These are phyloP conservation scores for Pythium pectinolyticum DNA, from an alignment of 352 stramenopile species.

Conservation along the genomic window DNA sequence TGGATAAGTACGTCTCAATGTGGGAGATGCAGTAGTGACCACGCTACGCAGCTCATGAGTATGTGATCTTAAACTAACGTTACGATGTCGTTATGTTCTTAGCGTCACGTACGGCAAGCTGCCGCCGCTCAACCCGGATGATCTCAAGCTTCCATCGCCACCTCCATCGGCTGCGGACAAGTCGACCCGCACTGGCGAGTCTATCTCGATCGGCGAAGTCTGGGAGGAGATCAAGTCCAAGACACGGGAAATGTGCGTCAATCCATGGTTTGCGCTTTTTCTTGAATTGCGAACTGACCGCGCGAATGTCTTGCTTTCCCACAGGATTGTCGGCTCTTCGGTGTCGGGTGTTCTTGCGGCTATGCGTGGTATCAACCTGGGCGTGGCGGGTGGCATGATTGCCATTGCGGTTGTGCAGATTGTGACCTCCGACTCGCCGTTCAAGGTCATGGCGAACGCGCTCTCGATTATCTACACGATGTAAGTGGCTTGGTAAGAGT, in stretches of 20 bases:
- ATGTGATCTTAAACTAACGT: too few relatives aligned
- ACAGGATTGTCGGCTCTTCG: constrained; percentile 77
- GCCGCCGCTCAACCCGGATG: constrained; percentile 80
- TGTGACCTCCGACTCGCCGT: constrained; percentile 60
- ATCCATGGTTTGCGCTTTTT: background rate
- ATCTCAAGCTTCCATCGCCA: constrained; percentile 79
- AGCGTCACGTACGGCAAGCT: constrained; percentile 77
- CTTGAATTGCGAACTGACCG: constrained; percentile 6
- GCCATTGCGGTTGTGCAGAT: constrained; percentile 69
- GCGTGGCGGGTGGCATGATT: constrained; percentile 74
- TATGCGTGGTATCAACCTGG: constrained; percentile 80
- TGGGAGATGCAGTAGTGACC: too few relatives aligned
- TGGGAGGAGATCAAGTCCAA: constrained; percentile 86
- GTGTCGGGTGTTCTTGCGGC: constrained; percentile 74
- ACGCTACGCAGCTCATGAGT: too few relatives aligned
- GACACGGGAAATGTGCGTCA: constrained; percentile 68
- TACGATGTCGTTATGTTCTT: too few relatives aligned
- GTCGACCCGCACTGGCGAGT: constrained; percentile 53
- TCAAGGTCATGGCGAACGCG: constrained; percentile 71
- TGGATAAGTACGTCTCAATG: constrained; percentile 35
- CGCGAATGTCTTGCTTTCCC: background rate
- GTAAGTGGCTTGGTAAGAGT: constrained; percentile 41
- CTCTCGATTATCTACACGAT: constrained; percentile 87
- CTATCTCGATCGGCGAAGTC: constrained; percentile 83
- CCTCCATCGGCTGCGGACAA: constrained; percentile 77